These are phyloP conservation scores for Wallacemonas sp. DNA, from an alignment of 208 protist genomes.

Conservation along the genomic window DNA sequence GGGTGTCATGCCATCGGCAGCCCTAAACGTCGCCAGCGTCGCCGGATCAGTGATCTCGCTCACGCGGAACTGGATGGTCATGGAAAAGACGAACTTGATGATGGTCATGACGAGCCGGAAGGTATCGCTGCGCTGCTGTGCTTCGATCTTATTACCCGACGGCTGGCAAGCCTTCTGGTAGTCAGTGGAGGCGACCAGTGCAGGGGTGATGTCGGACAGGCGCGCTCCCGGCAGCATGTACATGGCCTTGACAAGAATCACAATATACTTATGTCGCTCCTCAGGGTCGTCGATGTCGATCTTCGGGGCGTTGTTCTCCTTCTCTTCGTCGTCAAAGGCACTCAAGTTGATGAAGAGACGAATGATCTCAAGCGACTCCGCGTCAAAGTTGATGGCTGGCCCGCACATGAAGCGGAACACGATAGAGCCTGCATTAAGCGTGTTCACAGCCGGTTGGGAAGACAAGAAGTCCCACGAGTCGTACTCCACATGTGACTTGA, in stretches of 20 bases:
- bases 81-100: conserved; percentile 81
- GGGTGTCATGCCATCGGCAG: conserved; percentile 71
- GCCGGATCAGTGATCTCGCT: conserved; percentile 72
- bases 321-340: conserved; percentile 64
- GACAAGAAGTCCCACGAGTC: conserved; percentile 85
- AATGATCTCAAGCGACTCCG: conserved; percentile 53
- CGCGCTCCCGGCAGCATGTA: conserved; percentile 80
- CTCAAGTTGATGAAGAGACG: conserved; percentile 73
- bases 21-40: conserved; percentile 39
- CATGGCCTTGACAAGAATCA: conserved; percentile 85
- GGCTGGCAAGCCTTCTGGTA: conserved; percentile 87
- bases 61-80: conserved; percentile 88
- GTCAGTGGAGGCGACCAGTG: conserved; percentile 65
- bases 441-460: conserved; percentile 14
- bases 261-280: conserved; percentile 66
- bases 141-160: conserved; percentile 62
- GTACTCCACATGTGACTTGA: conserved; percentile 37
- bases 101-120: conserved; percentile 74
- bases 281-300: conserved; percentile 56
- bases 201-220: conserved; percentile 48
- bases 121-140: conserved; percentile 48
- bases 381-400: conserved; percentile 29
- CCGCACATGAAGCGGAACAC: conserved; percentile 80
- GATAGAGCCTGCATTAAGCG: conserved; percentile 66
- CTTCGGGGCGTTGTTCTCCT: conserved; percentile 78